Percentiles rank a stretch among this genome's conserved stretches.
Evolutionary conservation across 2,329 filamentous ascomycete species (phyloP).

Genomic region (Pseudogymnoascus verrucosus): DNA sequence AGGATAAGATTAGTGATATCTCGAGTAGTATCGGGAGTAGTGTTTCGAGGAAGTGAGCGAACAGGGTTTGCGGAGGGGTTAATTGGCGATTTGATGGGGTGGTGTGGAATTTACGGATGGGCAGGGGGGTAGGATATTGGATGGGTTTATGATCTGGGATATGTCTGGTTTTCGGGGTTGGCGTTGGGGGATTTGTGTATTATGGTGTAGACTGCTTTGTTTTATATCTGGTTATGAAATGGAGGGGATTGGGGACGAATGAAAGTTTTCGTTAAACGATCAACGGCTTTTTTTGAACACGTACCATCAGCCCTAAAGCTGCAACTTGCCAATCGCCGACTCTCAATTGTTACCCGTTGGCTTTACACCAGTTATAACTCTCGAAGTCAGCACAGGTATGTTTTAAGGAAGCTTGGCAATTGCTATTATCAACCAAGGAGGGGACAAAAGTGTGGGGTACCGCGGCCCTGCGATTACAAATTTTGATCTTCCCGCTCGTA

Average conservation of each 20-base stretch:
- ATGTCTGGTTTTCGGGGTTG: neutral
- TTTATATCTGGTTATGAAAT: neutral
- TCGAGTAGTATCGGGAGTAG: constrained; percentile 25
- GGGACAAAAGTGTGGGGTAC: neutral
- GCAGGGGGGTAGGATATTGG: neutral
- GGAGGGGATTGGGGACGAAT: neutral
- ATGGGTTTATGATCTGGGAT: neutral
- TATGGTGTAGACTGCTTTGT: constrained; percentile 5
- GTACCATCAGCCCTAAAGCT: neutral
- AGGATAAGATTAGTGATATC: constrained; percentile 18
- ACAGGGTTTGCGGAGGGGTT: neutral
- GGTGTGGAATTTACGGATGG: neutral
- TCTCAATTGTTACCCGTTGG: neutral
- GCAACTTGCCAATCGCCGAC: neutral
- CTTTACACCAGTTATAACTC: neutral
- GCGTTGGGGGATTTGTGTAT: constrained; percentile 1
- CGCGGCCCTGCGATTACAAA: neutral
- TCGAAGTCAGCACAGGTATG: neutral
- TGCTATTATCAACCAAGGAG: neutral
- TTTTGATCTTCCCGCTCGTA: neutral
- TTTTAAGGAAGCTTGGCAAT: neutral
- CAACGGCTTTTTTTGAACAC: neutral
- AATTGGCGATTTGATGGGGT: neutral
- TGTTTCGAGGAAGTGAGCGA: constrained; percentile 11
- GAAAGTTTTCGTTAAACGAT: neutral